Evolutionary conservation across 2,329 filamentous ascomycete species (phyloP).

Genomic region (Didymella exigua): DNA sequence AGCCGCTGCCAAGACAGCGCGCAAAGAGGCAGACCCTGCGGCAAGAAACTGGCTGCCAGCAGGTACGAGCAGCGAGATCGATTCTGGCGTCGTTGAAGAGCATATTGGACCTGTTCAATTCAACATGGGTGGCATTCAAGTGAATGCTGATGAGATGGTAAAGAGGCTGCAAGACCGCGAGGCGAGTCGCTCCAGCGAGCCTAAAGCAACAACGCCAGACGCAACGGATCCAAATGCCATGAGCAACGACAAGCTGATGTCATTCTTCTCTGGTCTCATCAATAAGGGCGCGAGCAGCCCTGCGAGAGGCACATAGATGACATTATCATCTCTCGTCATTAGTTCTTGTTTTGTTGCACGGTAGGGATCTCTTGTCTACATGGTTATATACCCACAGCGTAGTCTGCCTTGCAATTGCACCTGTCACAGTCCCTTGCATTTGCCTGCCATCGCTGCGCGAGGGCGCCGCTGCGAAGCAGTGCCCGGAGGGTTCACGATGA

Average conservation of each 20-base stretch:
- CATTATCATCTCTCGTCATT: background rate
- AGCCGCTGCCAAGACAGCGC: constrained; percentile 49
- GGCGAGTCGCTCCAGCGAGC: constrained; percentile 39
- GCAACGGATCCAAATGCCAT: constrained; percentile 40
- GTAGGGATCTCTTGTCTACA: constrained; percentile 20
- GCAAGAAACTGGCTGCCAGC: constrained; percentile 23
- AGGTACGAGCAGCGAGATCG: constrained; percentile 28
- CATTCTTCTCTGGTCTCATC: constrained; percentile 48
- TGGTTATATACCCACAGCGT: constrained; percentile 22
- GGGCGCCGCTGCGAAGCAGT: constrained; percentile 3
- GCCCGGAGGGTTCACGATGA: background rate
- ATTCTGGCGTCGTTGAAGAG: constrained; percentile 49
- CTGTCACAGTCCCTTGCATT: background rate
- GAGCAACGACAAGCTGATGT: constrained; percentile 49
- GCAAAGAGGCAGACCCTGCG: constrained; percentile 43
- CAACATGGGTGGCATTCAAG: constrained; percentile 97
- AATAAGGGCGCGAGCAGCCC: constrained; percentile 42
- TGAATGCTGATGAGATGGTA: constrained; percentile 92
- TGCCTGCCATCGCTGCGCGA: background rate
- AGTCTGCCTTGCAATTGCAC: constrained; percentile 18
- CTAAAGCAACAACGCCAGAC: constrained; percentile 34
- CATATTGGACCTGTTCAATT: constrained; percentile 96
- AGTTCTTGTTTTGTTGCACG: background rate
- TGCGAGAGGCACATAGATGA: constrained; percentile 21
- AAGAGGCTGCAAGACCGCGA: constrained; percentile 70